These are phyloP conservation scores for Orbilia blumenaviensis DNA, from an alignment of 2,329 filamentous ascomycete species.

Conservation along the genomic window DNA sequence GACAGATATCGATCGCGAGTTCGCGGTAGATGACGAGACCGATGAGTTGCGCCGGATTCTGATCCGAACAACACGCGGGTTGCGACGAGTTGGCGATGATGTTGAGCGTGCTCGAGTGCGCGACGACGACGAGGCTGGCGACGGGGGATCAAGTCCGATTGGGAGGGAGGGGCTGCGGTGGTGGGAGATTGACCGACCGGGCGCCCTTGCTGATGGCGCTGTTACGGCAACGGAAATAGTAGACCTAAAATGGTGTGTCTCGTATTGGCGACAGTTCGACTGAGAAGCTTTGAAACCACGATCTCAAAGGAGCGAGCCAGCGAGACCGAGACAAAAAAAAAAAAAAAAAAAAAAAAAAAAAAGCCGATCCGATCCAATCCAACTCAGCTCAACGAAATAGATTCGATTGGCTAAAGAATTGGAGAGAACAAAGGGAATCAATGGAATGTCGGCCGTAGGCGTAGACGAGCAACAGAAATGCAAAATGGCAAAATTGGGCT, in stretches of 20 bases:
- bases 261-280: slow-evolving; percentile 27
- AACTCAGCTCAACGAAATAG: not conserved
- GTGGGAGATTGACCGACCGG: slow-evolving; percentile 25
- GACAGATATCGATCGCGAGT: slow-evolving; percentile 3
- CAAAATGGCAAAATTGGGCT: slow-evolving; percentile 12
- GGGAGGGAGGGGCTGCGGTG: slow-evolving; percentile 6
- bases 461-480: slow-evolving; percentile 3
- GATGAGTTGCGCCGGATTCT: slow-evolving; percentile 49
- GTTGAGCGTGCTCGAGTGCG: slow-evolving; percentile 21
- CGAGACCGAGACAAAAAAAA: slow-evolving; percentile 33
- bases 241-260: slow-evolving; percentile 7
- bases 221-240: not conserved
- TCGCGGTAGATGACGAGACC: slow-evolving; percentile 10
- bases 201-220: slow-evolving; percentile 20
- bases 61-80: slow-evolving; percentile 45
- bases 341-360: no score
- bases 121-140: slow-evolving; percentile 17
- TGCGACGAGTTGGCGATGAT: slow-evolving; percentile 15
- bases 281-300: slow-evolving; percentile 27
- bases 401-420: not conserved
- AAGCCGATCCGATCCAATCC: not conserved
- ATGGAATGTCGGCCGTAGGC: not conserved
- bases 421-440: not conserved
- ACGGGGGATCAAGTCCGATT: slow-evolving; percentile 1
- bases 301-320: slow-evolving; percentile 44